These are phyloP conservation scores for Viridothelium virens DNA, from an alignment of 495 filamentous ascomycete species.

Conservation along the genomic window DNA sequence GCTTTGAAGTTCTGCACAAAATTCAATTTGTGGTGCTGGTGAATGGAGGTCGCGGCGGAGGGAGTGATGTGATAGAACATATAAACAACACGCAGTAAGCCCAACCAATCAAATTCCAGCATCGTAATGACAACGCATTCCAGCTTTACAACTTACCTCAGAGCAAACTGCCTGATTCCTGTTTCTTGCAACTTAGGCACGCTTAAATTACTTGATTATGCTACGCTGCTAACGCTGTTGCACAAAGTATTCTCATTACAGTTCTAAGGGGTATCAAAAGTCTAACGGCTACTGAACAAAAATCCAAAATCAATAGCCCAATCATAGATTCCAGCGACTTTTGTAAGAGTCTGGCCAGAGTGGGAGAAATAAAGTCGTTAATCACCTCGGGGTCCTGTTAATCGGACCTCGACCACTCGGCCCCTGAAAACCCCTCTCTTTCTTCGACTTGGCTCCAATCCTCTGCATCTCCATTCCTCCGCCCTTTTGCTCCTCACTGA, in stretches of 20 bases:
- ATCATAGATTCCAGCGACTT: background rate
- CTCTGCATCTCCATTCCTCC: conserved; percentile 54
- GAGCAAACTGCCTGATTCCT: no score
- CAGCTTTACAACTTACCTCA: background rate
- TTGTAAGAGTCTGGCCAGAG: background rate
- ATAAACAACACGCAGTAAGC: conserved; percentile 5
- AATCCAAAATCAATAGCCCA: background rate
- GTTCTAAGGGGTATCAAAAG: conserved; percentile 1
- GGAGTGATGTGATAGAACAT: background rate
- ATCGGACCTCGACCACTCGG: conserved; percentile 10
- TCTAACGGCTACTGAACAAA: background rate
- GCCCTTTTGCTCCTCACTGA: conserved; percentile 45
- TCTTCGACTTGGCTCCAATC: conserved; percentile 31
- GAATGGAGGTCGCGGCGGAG: background rate
- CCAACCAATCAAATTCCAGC: conserved; percentile 4
- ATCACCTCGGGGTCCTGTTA: conserved; percentile 15
- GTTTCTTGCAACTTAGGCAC: no score
- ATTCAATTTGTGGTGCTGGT: background rate
- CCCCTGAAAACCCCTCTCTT: conserved; percentile 9
- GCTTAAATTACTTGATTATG: no score
- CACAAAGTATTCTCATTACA: background rate
- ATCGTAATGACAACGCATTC: conserved; percentile 3
- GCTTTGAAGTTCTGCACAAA: background rate
- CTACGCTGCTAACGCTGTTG: no score
- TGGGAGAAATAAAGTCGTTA: background rate